These are phyloP conservation scores for Mortierella sp. DNA, from an alignment of 371 early-diverging fungal genomes.

Conservation along the genomic window DNA sequence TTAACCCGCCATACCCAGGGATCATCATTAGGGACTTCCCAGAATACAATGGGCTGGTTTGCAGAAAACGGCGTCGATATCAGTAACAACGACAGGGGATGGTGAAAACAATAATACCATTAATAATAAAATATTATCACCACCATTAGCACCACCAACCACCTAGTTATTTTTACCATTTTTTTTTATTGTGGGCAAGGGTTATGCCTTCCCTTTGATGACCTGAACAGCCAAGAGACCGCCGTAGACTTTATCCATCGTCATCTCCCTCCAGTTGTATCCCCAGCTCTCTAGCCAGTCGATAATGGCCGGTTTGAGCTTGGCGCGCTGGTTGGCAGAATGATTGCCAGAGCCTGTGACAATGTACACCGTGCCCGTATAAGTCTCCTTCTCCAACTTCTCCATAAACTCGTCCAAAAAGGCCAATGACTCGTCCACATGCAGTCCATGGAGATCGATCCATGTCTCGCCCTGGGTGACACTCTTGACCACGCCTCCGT, in stretches of 20 bases:
- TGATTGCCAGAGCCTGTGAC: constrained; percentile 69
- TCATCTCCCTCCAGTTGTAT: constrained; percentile 60
- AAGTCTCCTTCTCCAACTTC: constrained; percentile 60
- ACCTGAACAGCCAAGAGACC: constrained; percentile 54
- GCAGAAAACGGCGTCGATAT: constrained; percentile 39
- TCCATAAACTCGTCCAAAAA: constrained; percentile 65
- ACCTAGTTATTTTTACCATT: constrained; percentile 6
- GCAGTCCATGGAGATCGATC: constrained; percentile 75
- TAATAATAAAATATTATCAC: not conserved
- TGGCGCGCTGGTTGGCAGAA: constrained; percentile 37
- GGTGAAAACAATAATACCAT: constrained; percentile 17
- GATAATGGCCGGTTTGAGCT: constrained; percentile 56
- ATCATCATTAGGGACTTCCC: constrained; percentile 11
- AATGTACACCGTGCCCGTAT: constrained; percentile 63
- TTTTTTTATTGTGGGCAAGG: constrained; percentile 20
- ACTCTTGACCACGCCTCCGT: constrained; percentile 59
- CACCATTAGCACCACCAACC: not conserved
- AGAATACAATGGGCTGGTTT: constrained; percentile 38
- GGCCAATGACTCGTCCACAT: constrained; percentile 69
- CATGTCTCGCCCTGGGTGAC: constrained; percentile 55
- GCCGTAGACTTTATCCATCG: constrained; percentile 39
- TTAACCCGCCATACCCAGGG: not conserved
- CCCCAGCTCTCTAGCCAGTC: constrained; percentile 61
- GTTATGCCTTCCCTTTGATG: constrained; percentile 49
- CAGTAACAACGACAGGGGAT: constrained; percentile 26